Conservation (phyloP, 2,329 filamentous ascomycete genomes). For the Aspergillus sp. region DNA sequence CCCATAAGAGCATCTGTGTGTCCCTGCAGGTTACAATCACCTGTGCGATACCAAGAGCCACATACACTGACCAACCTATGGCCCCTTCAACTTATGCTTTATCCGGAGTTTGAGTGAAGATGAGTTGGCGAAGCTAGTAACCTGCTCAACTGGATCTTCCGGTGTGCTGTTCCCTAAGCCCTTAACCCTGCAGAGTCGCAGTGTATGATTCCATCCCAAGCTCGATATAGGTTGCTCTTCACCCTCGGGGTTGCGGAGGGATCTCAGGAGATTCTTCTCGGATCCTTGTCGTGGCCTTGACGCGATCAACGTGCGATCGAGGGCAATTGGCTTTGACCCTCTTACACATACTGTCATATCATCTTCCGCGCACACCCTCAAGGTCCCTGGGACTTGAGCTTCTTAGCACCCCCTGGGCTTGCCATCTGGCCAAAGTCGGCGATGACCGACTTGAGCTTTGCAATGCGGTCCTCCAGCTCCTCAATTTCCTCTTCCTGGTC, state of each 20-base stretch:
- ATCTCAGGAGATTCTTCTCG: neutral
- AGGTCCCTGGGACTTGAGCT: conserved; percentile 6
- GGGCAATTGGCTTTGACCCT: neutral
- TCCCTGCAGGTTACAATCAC: neutral
- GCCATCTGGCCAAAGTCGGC: conserved; percentile 44
- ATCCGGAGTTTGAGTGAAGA: neutral
- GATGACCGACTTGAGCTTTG: conserved; percentile 42
- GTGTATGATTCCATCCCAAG: neutral
- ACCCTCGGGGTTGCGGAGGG: neutral
- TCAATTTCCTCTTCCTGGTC: conserved; percentile 50
- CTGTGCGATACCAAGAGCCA: neutral
- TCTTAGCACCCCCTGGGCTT: conserved; percentile 4
- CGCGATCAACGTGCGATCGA: neutral
- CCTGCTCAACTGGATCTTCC: neutral
- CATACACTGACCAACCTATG: neutral
- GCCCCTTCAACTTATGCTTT: neutral
- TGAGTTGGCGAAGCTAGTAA: neutral
- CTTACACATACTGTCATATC: neutral
- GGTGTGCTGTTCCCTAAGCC: neutral
- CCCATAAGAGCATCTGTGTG: neutral
- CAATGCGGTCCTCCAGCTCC: conserved; percentile 44
- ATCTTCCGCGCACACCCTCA: neutral
- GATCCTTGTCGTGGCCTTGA: neutral
- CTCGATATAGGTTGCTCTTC: neutral
- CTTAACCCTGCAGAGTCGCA: neutral